Evolutionary conservation across 1,139 yeast genomes (phyloP).

Genomic region (Magnusiomyces tetraspermus): DNA sequence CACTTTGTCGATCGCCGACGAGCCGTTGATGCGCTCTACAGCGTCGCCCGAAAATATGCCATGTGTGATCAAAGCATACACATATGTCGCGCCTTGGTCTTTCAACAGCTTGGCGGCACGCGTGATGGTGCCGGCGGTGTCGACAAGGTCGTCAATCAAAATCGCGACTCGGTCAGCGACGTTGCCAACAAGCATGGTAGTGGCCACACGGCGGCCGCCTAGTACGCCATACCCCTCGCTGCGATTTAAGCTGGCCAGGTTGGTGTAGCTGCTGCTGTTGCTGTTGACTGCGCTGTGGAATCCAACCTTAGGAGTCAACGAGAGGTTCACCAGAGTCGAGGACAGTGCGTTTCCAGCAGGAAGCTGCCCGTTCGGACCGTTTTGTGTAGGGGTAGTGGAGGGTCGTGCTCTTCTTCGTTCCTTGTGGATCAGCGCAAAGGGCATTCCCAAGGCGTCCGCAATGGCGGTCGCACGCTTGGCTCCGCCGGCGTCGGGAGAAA

Average conservation of each 20-base stretch:
- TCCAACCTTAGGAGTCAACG: too few relatives aligned
- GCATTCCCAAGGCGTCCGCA: conserved; percentile 81
- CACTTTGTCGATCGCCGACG: conserved; percentile 72
- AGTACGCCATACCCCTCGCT: neutral
- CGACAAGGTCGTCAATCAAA: conserved; percentile 85
- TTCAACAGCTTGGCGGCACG: conserved; percentile 85
- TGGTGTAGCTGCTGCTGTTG: neutral
- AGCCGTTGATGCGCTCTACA: conserved; percentile 53
- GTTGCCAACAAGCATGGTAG: conserved; percentile 91
- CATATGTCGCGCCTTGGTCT: conserved; percentile 84
- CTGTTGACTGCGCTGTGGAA: conserved; percentile 13
- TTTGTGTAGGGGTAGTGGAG: conserved; percentile 25
- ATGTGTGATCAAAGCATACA: conserved; percentile 84
- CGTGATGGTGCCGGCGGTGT: conserved; percentile 85
- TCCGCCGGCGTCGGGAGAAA: conserved; percentile 96
- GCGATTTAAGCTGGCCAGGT: neutral
- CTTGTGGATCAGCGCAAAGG: conserved; percentile 92
- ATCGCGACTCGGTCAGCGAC: conserved; percentile 78
- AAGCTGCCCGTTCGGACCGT: too few relatives aligned
- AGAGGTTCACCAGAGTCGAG: too few relatives aligned
- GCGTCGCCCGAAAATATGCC: conserved; percentile 94
- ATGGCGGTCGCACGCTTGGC: conserved; percentile 92
- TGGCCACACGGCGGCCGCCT: conserved; percentile 36
- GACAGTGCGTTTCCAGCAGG: too few relatives aligned
- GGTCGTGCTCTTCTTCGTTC: conserved; percentile 53